These are phyloP conservation scores for Alternaria brassicicola DNA, from an alignment of 2,329 filamentous ascomycete species.

Conservation along the genomic window DNA sequence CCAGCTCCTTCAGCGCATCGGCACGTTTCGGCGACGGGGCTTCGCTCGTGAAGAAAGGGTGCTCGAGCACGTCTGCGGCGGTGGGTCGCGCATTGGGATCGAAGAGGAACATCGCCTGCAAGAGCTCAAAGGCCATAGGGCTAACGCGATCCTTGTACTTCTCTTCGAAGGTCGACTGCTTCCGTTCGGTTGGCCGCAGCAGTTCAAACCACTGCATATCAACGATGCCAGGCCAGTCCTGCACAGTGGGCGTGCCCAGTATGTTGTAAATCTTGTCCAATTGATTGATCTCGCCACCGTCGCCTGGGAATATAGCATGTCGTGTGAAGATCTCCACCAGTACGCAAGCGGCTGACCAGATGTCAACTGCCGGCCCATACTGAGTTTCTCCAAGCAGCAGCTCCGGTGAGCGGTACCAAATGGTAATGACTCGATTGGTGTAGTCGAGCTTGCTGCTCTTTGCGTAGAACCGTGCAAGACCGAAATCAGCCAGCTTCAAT, in stretches of 20 bases:
- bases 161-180: conserved; percentile 77
- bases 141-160: conserved; percentile 80
- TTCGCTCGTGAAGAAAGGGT: conserved; percentile 87
- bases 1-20: conserved; percentile 78
- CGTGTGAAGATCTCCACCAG: conserved; percentile 95
- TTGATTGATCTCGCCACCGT: conserved; percentile 94
- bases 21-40: conserved; percentile 78
- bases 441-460: conserved; percentile 93
- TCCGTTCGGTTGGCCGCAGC: conserved; percentile 76
- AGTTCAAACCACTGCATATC: conserved; percentile 98
- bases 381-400: conserved; percentile 90
- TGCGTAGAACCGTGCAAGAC: conserved; percentile 92
- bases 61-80: conserved; percentile 81
- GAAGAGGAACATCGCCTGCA: conserved; percentile 84
- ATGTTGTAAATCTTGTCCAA: conserved; percentile 95
- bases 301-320: conserved; percentile 91
- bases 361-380: conserved; percentile 94
- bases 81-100: conserved; percentile 84
- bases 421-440: conserved; percentile 97
- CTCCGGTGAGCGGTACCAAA: conserved; percentile 98
- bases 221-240: conserved; percentile 86
- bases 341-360: conserved; percentile 97
- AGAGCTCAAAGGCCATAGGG: conserved; percentile 79
- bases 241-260: conserved; percentile 82
- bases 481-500: conserved; percentile 94